phyloP scores from a whole-genome alignment of 2,329 filamentous ascomycete genomes.

The Parascedosporium putredinis region DNA sequence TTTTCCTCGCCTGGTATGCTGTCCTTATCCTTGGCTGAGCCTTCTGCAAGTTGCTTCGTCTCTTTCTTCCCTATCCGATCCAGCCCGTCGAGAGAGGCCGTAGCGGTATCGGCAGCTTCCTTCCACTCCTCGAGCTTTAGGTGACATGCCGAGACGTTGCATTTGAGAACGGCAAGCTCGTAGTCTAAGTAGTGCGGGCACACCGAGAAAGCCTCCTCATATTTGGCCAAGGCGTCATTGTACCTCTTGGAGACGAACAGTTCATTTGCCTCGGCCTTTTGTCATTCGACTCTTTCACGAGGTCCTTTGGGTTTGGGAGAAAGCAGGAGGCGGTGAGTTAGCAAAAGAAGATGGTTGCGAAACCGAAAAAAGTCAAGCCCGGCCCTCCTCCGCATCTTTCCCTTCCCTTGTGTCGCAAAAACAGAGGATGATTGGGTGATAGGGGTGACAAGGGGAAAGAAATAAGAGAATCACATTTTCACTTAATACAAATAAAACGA shows the following conservation, averaged over 20 bases:
- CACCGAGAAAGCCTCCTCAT: constrained; percentile 67
- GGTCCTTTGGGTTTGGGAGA: constrained; percentile 45
- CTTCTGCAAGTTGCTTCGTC: constrained; percentile 29
- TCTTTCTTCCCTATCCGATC: constrained; percentile 41
- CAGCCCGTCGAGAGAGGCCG: constrained; percentile 61
- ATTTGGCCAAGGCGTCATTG: constrained; percentile 68
- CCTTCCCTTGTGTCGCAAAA: neutral
- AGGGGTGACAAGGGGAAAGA: too few species aligned
- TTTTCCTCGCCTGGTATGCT: too few species aligned
- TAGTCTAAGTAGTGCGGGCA: constrained; percentile 82
- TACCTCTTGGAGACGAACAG: constrained; percentile 67
- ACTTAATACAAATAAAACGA: too few species aligned
- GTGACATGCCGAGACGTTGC: constrained; percentile 84
- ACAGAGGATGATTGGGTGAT: neutral
- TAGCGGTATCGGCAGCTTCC: constrained; percentile 64
- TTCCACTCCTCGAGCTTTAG: constrained; percentile 81
- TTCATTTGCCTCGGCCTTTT: constrained; percentile 67
- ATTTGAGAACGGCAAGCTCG: constrained; percentile 75
- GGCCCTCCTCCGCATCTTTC: too few species aligned
- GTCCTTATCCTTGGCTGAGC: constrained; percentile 28
- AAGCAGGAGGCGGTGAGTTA: neutral
- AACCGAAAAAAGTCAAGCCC: neutral
- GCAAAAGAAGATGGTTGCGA: neutral
- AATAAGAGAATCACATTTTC: too few species aligned
- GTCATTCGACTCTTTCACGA: constrained; percentile 60